Conservation (phyloP, 2,329 filamentous ascomycete species). For the Zasmidium cellare region DNA sequence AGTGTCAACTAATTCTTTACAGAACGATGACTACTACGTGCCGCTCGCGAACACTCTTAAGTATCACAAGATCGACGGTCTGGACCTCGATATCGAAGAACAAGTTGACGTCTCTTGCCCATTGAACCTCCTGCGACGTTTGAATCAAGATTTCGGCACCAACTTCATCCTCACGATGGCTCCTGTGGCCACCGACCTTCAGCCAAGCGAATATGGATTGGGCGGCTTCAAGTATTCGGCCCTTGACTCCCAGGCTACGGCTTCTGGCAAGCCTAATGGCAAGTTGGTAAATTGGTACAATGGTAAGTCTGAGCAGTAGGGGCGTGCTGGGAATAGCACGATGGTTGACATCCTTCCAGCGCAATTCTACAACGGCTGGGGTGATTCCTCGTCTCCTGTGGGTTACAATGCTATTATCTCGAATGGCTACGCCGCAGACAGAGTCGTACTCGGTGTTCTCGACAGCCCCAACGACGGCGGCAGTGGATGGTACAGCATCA, state of each 20-base stretch:
- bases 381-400: conserved; percentile 24
- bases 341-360: not conserved
- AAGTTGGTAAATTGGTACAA: conserved; percentile 33
- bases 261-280: conserved; percentile 25
- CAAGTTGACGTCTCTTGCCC: conserved; percentile 25
- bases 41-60: conserved; percentile 29
- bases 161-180: conserved; percentile 36
- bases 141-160: conserved; percentile 29
- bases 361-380: conserved; percentile 26
- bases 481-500: conserved; percentile 25
- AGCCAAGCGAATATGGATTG: conserved; percentile 20
- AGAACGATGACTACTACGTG: conserved; percentile 29
- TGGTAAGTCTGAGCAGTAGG: not conserved
- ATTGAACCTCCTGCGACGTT: conserved; percentile 26
- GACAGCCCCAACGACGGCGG: conserved; percentile 28
- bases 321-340: no score
- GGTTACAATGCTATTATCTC: conserved; percentile 30
- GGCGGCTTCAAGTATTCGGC: conserved; percentile 26
- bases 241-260: conserved; percentile 25
- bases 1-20: not conserved
- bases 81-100: conserved; percentile 36
- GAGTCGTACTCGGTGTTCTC: conserved; percentile 30
- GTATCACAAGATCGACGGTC: conserved; percentile 28
- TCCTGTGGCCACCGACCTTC: conserved; percentile 30
- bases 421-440: conserved; percentile 23